Percentiles rank a stretch among this genome's conserved stretches.
Conservation (phyloP, 805 yeast genomes). For the Kuraishia ogatae region DNA sequence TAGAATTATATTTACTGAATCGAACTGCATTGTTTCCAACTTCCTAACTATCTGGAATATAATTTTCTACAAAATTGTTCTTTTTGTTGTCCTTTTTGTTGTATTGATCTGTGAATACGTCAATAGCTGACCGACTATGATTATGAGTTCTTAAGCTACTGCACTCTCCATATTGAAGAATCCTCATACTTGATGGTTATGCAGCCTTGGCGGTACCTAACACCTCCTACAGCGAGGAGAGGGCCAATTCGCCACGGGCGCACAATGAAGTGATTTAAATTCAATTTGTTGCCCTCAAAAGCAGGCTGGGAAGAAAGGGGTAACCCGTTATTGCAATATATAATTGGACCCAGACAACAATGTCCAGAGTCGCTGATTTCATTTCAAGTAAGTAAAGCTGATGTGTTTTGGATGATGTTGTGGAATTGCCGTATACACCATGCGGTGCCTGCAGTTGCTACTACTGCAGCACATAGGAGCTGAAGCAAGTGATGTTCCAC, state of each 20-base stretch:
- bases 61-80: too few relatives aligned
- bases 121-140: too few relatives aligned
- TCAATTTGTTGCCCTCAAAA: background rate
- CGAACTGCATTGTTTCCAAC: background rate
- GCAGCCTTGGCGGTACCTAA: background rate
- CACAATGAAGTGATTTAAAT: background rate
- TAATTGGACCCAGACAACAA: conserved; percentile 6
- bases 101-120: too few relatives aligned
- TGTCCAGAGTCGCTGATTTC: conserved; percentile 32
- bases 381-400: conserved; percentile 21
- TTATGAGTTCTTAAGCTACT: too few relatives aligned
- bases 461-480: background rate
- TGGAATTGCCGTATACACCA: conserved; percentile 2
- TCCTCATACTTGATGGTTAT: background rate
- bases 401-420: conserved; percentile 13
- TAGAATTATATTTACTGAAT: background rate
- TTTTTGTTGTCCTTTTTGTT: too few relatives aligned
- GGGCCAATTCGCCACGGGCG: background rate
- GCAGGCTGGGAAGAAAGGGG: background rate
- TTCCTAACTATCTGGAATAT: too few relatives aligned
- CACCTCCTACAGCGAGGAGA: conserved; percentile 2
- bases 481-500: too few relatives aligned
- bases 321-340: background rate
- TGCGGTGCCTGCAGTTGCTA: background rate
- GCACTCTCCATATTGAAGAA: background rate